Evolutionary conservation across 176 grass and related monocot genomes (phyloP), one percentile per base, ranked within the genome.

Genomic region (Avena sativa): DNA sequence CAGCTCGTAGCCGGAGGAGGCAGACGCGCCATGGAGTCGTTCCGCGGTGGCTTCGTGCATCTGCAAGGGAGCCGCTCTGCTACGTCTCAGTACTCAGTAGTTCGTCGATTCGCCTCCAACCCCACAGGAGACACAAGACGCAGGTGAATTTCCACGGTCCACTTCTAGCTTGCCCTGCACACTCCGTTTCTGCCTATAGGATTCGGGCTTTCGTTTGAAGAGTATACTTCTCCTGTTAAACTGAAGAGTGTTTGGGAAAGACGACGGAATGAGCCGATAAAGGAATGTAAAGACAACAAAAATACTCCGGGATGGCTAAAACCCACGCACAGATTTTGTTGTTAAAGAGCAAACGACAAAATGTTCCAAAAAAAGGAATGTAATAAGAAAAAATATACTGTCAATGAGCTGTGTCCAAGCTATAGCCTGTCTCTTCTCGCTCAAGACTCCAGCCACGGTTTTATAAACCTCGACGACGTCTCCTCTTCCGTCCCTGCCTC

Each of bases 381-480:
- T 28, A 3, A 11, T 64, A 25, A 64, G 11, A 28, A 43, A 64
- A 5, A 64, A 64, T 25, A 62, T 64, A 64, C 23, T 64, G 62
- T 26, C 62, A 30, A 65, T 65, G 25, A 30, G 62, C 62, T 30
- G 62, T 15, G 12, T 23, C 25, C 25, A 28, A 65, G 12, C 61
- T 64, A 64, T 11, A 64, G 23, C 61, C 0, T 30, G 12, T 32
- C 12, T 66, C 63, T 64, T 64, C 61, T 30, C 11, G 13, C 23
- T 26, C 23, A 64, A 64, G 61, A 64, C 12, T 64, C 61, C 25
- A 64, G 23, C 61, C 23, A 28, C 25, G 63, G 26, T 25, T 66
- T 66, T 66, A 66, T 66, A 66, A 66, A 66, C 26, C 63, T 66
- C 63, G 5, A 15, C 63, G 63, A 32, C 63, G 61, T 66, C 63